phyloP scores from a whole-genome alignment of 805 yeast species.

The Suhomyces vadensis region DNA sequence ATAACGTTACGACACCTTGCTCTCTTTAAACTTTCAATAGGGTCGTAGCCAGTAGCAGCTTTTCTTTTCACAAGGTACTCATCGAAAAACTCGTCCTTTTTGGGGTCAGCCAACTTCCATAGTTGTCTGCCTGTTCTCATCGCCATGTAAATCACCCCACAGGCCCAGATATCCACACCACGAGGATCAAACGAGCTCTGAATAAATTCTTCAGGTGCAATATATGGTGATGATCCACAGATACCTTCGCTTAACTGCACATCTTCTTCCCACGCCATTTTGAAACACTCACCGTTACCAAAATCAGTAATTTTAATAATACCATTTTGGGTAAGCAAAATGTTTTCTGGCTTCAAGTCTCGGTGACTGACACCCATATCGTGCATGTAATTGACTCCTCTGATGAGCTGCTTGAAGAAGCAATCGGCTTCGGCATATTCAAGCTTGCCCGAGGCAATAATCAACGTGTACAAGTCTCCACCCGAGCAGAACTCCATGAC shows the following conservation, averaged over 20 bases:
- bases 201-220: constrained; percentile 85
- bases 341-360: constrained; percentile 86
- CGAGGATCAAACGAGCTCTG: constrained; percentile 73
- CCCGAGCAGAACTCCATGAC: constrained; percentile 86
- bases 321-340: constrained; percentile 72
- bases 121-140: constrained; percentile 93
- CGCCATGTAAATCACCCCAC: constrained; percentile 91
- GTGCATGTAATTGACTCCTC: constrained; percentile 88
- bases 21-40: constrained; percentile 80
- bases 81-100: constrained; percentile 76
- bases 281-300: constrained; percentile 81
- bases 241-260: constrained; percentile 72
- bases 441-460: constrained; percentile 73
- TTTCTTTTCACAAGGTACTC: constrained; percentile 77
- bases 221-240: constrained; percentile 86
- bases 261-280: constrained; percentile 80
- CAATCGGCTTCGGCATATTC: constrained; percentile 88
- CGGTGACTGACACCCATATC: constrained; percentile 87
- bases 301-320: constrained; percentile 81
- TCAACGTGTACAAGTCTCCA: constrained; percentile 75
- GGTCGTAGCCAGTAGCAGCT: constrained; percentile 85
- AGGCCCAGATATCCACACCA: constrained; percentile 86
- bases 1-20: constrained; percentile 91
- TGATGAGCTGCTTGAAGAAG: constrained; percentile 78
- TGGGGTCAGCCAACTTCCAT: constrained; percentile 78